Base-by-base conservation (phyloP, 495 filamentous ascomycete species). In the Aspergillus biplanus region DNA sequence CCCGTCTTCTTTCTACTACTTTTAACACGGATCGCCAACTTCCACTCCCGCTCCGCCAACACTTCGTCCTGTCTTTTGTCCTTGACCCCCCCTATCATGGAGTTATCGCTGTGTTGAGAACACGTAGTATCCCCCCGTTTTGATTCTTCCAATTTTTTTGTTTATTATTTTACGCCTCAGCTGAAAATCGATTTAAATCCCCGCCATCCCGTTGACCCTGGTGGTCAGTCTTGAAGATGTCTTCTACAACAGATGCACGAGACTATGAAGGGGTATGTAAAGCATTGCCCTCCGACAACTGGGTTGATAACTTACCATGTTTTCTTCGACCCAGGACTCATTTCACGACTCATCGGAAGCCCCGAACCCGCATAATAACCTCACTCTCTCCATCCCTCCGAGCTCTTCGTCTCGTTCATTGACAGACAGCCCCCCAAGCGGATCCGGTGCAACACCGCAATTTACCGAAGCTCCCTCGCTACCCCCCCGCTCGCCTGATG, bases 331-430 rank as follows among this genome's bases (percentile, higher is more conserved):
- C 9, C 74, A 92, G 90, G 90, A 93, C 62, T 86, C 86, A 21
- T 93, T 92, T 60, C 89, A 92, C 71, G 90, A 94, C 78, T 89
- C 89, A 61, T 78, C 85, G 66, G 90, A 92, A 75, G 80, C 69
- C 34, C 62, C 76, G 66, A 59, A 58, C 39, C 63, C 64, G 63
- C 66, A 77, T 56, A 62, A 70, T 15, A 70, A 70, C 53, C 73
- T 75, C 35, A 70, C 73, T 50, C 67, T 75, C 52, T 66, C 70
- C 21, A 74, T 79, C 27, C 77, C 77, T 64, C 65, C 72, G 61
- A 72, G 73, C 59, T 56, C 74, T 46, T 78, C 79, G 7, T 72
- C 75, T 9, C 73, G 80, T 52, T 84, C 82, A 37, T 63, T 86
- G 67, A 82, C 82, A 42, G 77, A 84, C 68, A 81, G 79, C 48